Evolutionary conservation across 345 rosid species (phyloP).

Genomic region (Angophora floribunda): DNA sequence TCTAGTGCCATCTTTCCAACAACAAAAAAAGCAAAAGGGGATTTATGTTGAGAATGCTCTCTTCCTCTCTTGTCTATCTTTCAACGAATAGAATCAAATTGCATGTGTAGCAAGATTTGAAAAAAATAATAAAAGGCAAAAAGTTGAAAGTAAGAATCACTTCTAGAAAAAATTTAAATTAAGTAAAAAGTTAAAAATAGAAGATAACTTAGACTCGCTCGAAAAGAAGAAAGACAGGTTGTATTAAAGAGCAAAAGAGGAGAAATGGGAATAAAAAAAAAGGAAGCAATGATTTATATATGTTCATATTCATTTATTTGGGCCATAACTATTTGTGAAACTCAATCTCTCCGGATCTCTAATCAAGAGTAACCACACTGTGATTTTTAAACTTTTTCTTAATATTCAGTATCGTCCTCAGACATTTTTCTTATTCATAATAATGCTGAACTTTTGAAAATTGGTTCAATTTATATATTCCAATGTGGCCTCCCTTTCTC

Average conservation of each 20-base stretch:
- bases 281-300: background rate
- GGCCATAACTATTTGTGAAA: background rate
- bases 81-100: background rate
- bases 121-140: background rate
- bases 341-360: background rate
- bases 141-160: fast-evolving
- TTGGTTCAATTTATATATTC: background rate
- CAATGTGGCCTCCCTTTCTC: no score
- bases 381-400: background rate
- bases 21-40: background rate
- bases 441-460: background rate
- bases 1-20: background rate
- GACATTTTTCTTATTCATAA: no score
- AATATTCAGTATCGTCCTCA: background rate
- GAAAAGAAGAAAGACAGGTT: fast-evolving
- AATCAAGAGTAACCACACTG: background rate
- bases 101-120: background rate
- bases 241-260: background rate
- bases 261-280: no score
- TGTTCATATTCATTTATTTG: no score
- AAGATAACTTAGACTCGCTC: background rate
- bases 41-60: no score
- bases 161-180: no score
- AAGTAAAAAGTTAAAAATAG: no score
- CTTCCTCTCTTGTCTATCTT: no score